phyloP scores from a whole-genome alignment of 139 green algal species.

The Micractinium conductrix region DNA sequence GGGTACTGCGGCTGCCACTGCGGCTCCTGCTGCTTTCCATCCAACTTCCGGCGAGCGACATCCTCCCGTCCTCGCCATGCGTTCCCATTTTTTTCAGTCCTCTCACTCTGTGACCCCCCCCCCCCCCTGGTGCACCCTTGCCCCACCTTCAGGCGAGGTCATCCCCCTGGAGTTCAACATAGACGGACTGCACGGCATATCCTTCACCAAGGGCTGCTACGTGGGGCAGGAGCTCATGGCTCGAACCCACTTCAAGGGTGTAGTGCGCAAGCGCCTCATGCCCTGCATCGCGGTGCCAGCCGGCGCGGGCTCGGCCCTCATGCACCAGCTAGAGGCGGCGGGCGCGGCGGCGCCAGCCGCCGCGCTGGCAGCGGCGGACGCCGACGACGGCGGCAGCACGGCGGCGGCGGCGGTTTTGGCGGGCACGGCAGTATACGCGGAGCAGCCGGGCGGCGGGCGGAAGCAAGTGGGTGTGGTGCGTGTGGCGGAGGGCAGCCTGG shows the following conservation, averaged over 20 bases:
- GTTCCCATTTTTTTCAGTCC: too few species aligned
- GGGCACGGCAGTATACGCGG: neutral
- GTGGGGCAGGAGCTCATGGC: constrained; percentile 93
- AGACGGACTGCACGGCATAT: constrained; percentile 88
- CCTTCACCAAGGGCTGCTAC: constrained; percentile 97
- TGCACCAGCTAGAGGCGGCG: neutral
- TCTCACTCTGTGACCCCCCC: too few species aligned
- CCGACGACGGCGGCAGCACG: neutral
- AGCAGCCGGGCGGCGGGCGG: neutral
- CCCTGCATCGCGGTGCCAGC: constrained; percentile 53
- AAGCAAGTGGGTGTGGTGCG: constrained; percentile 37
- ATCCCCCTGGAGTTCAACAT: constrained; percentile 96
- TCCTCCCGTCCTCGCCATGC: too few species aligned
- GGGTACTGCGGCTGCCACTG: too few species aligned
- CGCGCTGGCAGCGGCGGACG: neutral
- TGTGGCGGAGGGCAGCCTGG: constrained; percentile 27
- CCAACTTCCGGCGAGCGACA: too few species aligned
- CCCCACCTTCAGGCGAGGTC: constrained; percentile 58
- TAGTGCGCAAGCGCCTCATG: constrained; percentile 88
- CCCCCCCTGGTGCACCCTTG: neutral
- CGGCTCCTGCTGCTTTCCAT: too few species aligned
- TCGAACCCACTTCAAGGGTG: constrained; percentile 75
- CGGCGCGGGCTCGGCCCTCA: neutral
- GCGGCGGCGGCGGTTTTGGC: neutral
- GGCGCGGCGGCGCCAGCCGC: neutral